phyloP scores from a whole-genome alignment of 441 rosid species.

The Gossypium trilobum region DNA sequence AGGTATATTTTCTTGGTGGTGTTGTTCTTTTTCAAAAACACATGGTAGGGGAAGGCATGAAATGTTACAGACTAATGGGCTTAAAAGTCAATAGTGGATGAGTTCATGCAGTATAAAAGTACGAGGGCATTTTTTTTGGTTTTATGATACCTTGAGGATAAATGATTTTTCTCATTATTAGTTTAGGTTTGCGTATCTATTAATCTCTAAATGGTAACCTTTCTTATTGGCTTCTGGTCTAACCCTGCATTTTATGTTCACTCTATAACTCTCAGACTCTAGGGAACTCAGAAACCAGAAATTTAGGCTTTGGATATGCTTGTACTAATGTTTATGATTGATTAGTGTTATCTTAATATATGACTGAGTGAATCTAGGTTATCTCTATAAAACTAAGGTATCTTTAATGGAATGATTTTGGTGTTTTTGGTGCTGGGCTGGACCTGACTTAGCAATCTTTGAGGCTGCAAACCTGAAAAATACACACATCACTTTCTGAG shows the following conservation, averaged over 20 bases:
- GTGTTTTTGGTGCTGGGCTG: not conserved
- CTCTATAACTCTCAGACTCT: not conserved
- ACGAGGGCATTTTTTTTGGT: not conserved
- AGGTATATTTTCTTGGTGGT: constrained; percentile 35
- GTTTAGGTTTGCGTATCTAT: not conserved
- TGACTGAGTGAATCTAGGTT: not conserved
- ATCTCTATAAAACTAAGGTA: not conserved
- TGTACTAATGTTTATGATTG: not conserved
- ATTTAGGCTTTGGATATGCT: not conserved
- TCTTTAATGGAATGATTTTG: constrained; percentile 4
- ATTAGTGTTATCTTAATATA: not conserved
- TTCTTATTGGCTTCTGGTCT: not conserved
- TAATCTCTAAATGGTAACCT: not conserved
- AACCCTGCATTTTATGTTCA: not conserved
- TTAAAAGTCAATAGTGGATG: not conserved
- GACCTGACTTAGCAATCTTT: not conserved
- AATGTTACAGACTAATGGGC: not conserved
- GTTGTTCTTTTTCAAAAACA: not conserved
- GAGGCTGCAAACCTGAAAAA: not conserved
- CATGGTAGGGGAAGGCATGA: not conserved
- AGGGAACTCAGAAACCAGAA: not conserved
- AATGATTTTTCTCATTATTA: not conserved
- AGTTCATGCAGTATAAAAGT: not conserved
- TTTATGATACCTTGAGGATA: not conserved
- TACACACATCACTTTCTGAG: not conserved